Base-by-base conservation (phyloP, 805 yeast genomes). In the Yarrowia sp. region DNA sequence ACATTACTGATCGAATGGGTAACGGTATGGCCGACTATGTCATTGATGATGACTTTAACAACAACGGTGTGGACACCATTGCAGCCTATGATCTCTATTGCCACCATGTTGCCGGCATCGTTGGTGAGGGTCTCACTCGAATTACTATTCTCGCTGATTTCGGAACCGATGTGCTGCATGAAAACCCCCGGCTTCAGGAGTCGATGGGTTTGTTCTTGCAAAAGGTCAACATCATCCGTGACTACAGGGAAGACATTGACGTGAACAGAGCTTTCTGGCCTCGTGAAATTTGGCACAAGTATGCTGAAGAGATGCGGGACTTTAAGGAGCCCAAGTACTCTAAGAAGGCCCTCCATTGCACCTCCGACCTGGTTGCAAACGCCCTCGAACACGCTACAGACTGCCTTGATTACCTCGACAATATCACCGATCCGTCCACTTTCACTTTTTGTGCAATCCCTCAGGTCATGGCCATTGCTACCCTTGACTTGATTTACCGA, bases 241-340 rank as follows among this genome's bases (percentile, higher is more conserved):
- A 95, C 77, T 95, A 87, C 76, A 85, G 87, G 68, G 99, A 95
- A 76, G 99, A 95, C 75, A 79, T 90, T 72, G 86, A 81, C 61
- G 98, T 93, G 74, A 96, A 96, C 48, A 84, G 99, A 74, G 86
- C 96, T 0, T 95, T 95, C 78, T 95, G 97, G 95, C 99, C 99
- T 22, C 82, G 85, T 71, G 98, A 95, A 75, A 85, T 92, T 66
- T 95, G 98, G 98, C 78, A 85, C 40, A 85, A 88, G 70, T 89
- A 95, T 75, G 83, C 92, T n/a, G 78, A 80, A 44, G 48, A 66
- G 17, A 80, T 92, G 70, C 78, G 82, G 6, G 86, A 86, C 67
- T 89, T 92, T 74, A 72, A 77, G 24, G 73, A 80, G 61, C 81
- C 83, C 3, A 81, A 82, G 68, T 75, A 82, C 66, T 69, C 75